Evolutionary conservation across 768 basidiomycete species (phyloP).

Genomic region (Mycena chlorophos): DNA sequence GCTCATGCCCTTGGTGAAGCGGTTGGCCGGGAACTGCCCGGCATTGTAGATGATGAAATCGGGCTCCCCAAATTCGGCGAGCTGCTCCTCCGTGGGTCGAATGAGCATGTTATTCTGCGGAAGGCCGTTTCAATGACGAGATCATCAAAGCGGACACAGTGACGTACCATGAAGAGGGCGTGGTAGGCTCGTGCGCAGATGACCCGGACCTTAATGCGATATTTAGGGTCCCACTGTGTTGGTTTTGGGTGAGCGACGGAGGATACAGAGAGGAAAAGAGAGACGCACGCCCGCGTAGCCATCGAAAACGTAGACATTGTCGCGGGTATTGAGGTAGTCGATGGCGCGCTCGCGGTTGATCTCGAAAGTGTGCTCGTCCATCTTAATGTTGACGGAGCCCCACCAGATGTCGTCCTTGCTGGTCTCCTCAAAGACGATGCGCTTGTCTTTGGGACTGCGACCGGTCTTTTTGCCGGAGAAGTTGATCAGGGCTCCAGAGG

Average conservation of each 20-base stretch:
- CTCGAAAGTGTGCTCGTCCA: conserved; percentile 99
- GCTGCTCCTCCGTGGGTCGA: conserved; percentile 92
- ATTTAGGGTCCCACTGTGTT: conserved; percentile 91
- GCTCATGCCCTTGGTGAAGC: conserved; percentile 99
- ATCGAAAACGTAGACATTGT: conserved; percentile 98
- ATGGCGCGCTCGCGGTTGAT: conserved; percentile 99
- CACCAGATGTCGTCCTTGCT: conserved; percentile 99
- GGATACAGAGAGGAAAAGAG: conserved; percentile 4
- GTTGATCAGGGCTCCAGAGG: conserved; percentile 96
- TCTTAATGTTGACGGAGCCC: conserved; percentile 99
- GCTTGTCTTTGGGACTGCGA: conserved; percentile 97
- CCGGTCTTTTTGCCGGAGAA: conserved; percentile 99
- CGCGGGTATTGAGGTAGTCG: conserved; percentile 97
- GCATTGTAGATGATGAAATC: conserved; percentile 99
- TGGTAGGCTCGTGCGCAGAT: conserved; percentile 99
- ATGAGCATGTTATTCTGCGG: conserved; percentile 97
- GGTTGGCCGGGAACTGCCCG: conserved; percentile 99
- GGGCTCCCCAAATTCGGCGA: conserved; percentile 92
- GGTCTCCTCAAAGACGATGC: conserved; percentile 96
- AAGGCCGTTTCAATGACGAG: conserved; percentile 23
- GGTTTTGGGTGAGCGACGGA: conserved; percentile 17
- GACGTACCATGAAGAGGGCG: conserved; percentile 93
- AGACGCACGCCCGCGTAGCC: conserved; percentile 81
- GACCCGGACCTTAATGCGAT: conserved; percentile 99
- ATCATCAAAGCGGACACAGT: conserved; percentile 20